Evolutionary conservation across 2,329 filamentous ascomycete genomes (phyloP), one percentile per base, ranked within the genome.

Genomic region (Davidsoniella virescens): DNA sequence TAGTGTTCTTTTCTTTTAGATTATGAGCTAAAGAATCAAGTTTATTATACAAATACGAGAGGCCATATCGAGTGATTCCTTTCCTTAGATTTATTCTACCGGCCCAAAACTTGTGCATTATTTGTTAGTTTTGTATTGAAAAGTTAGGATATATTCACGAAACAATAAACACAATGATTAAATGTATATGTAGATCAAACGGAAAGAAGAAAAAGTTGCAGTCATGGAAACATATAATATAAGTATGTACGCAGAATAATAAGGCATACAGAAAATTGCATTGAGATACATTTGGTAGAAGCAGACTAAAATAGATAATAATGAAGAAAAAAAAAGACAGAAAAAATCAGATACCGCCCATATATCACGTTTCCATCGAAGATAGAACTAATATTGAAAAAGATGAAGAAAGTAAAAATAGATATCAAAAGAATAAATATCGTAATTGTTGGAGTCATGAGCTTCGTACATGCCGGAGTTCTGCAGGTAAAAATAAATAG

Each of bases 391-490:
- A 12, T 26, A 44, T 25, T 23, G 5, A 5, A 20, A 20, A 20
- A 36, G 23, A 46, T 17, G 41, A 43, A 20, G 12, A 42, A 40
- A 41, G 16, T 14, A 17, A 36, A 16, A n/a, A 42, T 33, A 36
- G 46, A 45, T 33, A 36, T 37, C 44, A 26, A 37, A 20, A 33
- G 7, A 26, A 47, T 42, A 39, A 36, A 39, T 23, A 38, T 47
- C 33, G 36, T 47, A 7, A 29, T 47, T 23, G 44, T 47, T 47
- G 26, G 29, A 33, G 44, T 47, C 44, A 47, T 47, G 44, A 39
- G 44, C 44, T 47, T 47, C 44, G 44, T 47, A 47, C 33, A 47
- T 38, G 44, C 44, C 33, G 33, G 44, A 38, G 44, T 49, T 49
- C 38, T 42, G 23, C n/a, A 49, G 29, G 9, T 41, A 3, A 48